Conservation (phyloP, 176 grass and related monocot genomes). For the Tillandsia fasciculata region DNA sequence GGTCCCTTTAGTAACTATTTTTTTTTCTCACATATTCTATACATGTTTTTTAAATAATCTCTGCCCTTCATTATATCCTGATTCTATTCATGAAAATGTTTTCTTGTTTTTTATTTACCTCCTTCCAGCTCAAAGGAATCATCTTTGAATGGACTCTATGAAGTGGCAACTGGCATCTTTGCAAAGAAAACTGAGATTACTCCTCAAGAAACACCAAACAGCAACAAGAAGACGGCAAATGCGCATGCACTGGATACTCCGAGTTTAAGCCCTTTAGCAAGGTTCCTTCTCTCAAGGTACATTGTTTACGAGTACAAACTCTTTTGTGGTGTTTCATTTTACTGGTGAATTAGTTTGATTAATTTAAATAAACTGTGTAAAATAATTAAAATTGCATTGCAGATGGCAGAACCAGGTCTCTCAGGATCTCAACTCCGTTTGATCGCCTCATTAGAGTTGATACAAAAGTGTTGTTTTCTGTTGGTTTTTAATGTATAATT, state of each 20-base stretch:
- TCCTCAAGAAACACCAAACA: slow-evolving; percentile 18
- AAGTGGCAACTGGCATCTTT: slow-evolving; percentile 43
- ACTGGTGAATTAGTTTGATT: slow-evolving; percentile 1
- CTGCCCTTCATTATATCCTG: background rate
- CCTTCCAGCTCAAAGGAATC: slow-evolving; percentile 66
- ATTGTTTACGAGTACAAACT: slow-evolving; percentile 1
- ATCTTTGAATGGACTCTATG: slow-evolving; percentile 55
- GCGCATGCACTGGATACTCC: slow-evolving; percentile 39
- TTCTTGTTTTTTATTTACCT: background rate
- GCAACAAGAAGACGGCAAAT: slow-evolving; percentile 46
- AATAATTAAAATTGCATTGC: slow-evolving; percentile 14
- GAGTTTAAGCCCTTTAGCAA: slow-evolving; percentile 68
- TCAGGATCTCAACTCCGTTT: slow-evolving; percentile 78
- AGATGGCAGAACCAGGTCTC: slow-evolving; percentile 98
- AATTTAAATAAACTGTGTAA: slow-evolving; percentile 15
- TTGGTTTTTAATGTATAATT: slow-evolving; percentile 47
- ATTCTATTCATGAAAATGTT: background rate
- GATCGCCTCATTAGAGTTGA: slow-evolving; percentile 27
- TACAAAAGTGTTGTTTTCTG: slow-evolving; percentile 12
- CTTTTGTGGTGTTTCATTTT: background rate
- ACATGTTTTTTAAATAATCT: background rate
- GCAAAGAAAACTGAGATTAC: slow-evolving; percentile 38
- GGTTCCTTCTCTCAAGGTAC: slow-evolving; percentile 90
- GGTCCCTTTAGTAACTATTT: slow-evolving; percentile 23
- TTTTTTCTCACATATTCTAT: slow-evolving; percentile 17